Evolutionary conservation across 257 asterid species (phyloP), one percentile per base, ranked within the genome.

Genomic region (Solanum peruvianum): DNA sequence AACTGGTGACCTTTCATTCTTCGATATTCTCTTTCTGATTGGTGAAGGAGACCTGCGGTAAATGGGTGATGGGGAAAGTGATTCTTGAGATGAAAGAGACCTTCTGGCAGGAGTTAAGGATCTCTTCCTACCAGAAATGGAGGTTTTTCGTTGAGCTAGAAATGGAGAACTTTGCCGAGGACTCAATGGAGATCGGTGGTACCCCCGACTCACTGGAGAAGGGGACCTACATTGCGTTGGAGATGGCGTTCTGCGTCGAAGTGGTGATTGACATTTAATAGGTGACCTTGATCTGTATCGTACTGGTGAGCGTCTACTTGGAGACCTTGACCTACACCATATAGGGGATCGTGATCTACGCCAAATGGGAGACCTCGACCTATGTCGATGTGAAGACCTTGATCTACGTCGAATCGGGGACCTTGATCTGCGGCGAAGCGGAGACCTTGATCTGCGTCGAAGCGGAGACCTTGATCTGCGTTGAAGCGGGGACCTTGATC

Each of bases 21-120:
- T 92, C 18, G 83, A 88, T 35, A 95, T 91, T 86, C 86, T 92
- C 89, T 93, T 90, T 89, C 91, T 70, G 35, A 87, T 85, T 67
- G 97, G 98, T 62, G 97, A 93, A 78, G 83, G 89, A 31, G 93
- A 92, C 87, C 85, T 90, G 56, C 72, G 92, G 70, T 31, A 93
- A 86, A 70, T 86, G 72, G 91, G 93, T 67, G 95, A 90, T 39
- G 95, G 94, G 71, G 98, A 94, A 91, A 92, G 88, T 37, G 87
- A 92, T 76, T 89, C 93, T 88, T 82, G 90, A 86, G 92, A 88
- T 44, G 94, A 87, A 31, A 88, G 90, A 90, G 94, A 94, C 87
- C 90, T 92, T 80, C 86, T 49, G 69, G 87, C 72, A 86, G 88
- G 90, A 72, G 91, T 87, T 27, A 73, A 44, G 64, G 92, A 83